Percentiles rank a stretch among this genome's conserved stretches.
phyloP scores from a whole-genome alignment of 2,329 filamentous ascomycete genomes.

The Talaromyces piceae region DNA sequence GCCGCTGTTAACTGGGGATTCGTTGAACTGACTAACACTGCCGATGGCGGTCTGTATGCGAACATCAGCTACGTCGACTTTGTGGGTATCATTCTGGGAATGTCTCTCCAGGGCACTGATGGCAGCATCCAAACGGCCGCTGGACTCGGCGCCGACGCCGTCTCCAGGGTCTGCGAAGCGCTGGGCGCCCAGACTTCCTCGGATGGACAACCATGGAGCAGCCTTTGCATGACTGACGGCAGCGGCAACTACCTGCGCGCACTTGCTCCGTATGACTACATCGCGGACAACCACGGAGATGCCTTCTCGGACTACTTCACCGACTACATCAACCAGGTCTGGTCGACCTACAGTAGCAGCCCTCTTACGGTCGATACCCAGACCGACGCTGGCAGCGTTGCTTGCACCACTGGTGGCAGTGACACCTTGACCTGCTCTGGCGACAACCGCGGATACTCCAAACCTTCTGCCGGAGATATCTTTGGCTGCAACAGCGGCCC shows the following conservation, averaged over 20 bases:
- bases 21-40: constrained; percentile 42
- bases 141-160: constrained; percentile 43
- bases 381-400: constrained; percentile 43
- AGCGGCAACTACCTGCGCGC: constrained; percentile 41
- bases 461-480: constrained; percentile 40
- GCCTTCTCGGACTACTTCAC: constrained; percentile 47
- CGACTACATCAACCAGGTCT: constrained; percentile 46
- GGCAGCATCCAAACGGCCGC: constrained; percentile 42
- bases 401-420: constrained; percentile 34
- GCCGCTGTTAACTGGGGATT: constrained; percentile 44
- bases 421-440: constrained; percentile 33
- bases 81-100: constrained; percentile 45
- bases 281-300: constrained; percentile 32
- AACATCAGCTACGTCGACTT: constrained; percentile 49
- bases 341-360: constrained; percentile 41
- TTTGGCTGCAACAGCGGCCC: constrained; percentile 47
- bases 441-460: constrained; percentile 38
- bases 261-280: constrained; percentile 47
- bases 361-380: constrained; percentile 51
- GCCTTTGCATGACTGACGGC: constrained; percentile 39
- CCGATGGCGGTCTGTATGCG: constrained; percentile 34
- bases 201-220: constrained; percentile 47
- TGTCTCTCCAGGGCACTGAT: constrained; percentile 44
- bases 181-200: constrained; percentile 40
- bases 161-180: constrained; percentile 39